Conservation (phyloP, 2,329 filamentous ascomycete genomes). For the Cucurbitaria berberidis region DNA sequence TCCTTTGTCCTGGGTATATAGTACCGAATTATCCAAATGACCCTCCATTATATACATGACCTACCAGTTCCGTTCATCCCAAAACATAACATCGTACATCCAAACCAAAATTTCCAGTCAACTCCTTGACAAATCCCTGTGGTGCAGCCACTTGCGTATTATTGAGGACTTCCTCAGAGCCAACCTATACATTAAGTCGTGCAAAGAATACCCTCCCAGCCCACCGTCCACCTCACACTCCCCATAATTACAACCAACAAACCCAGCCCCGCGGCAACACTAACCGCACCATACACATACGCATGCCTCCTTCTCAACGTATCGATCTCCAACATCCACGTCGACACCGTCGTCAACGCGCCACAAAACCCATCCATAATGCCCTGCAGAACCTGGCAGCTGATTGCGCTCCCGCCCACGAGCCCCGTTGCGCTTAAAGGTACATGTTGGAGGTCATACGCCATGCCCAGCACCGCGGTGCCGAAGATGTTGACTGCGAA, state of each 20-base stretch:
- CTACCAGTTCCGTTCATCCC: too few relatives aligned
- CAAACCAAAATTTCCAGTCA: too few relatives aligned
- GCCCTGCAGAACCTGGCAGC: conserved; percentile 56
- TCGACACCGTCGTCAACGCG: conserved; percentile 55
- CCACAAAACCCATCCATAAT: conserved; percentile 58
- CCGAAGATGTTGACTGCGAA: conserved; percentile 83
- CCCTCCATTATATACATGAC: neutral
- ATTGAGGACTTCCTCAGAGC: too few relatives aligned
- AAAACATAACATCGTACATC: neutral
- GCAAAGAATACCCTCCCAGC: conserved; percentile 48
- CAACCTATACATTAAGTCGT: conserved; percentile 10
- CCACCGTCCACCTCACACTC: conserved; percentile 70
- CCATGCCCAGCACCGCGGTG: conserved; percentile 74
- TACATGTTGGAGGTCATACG: conserved; percentile 78
- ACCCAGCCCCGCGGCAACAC: conserved; percentile 64
- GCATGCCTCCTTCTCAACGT: conserved; percentile 57
- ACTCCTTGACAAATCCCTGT: too few relatives aligned
- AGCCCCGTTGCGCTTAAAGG: conserved; percentile 52
- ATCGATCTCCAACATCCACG: conserved; percentile 56
- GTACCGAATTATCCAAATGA: neutral
- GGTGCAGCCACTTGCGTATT: neutral
- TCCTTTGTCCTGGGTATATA: too few relatives aligned
- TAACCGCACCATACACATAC: conserved; percentile 71
- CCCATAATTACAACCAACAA: conserved; percentile 76
- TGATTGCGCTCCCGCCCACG: conserved; percentile 49